Evolutionary conservation across 1,284 basidiomycete genomes (phyloP), one percentile per base, ranked within the genome.

Genomic region (Ganoderma meredithae): DNA sequence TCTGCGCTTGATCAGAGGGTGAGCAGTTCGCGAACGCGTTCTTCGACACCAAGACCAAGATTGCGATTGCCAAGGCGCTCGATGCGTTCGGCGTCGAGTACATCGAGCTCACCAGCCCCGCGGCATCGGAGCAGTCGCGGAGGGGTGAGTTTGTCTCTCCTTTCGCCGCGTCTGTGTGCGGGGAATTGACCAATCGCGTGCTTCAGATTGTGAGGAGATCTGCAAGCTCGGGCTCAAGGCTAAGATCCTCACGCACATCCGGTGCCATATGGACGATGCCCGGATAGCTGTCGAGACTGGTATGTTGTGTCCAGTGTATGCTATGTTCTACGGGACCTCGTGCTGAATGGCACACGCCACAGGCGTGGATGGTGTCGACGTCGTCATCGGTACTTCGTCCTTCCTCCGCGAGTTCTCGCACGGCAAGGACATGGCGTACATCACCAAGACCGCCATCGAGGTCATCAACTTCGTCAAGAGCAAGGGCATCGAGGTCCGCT

Each of bases 221-320:
- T 99, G 98, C 92, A 97, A 97, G 88, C 95, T 99, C 75, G 97
- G 97, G 8, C 88, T 99, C 81, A 97, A 96, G 88, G 86, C 92
- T 78, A 98, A 98, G 88, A 96, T 99, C 81, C 90, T 99, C 74
- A 99, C 98, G 33, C 98, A 99, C 85, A 99, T 99, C 77, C 91
- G 98, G 71, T 99, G 98, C 82, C 98, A 99, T 83, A 99, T 99
- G 98, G 97, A 99, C 80, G 98, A 99, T 83, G 98, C 98, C 33
- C 89, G 95, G 66, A 96, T 99, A 77, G 98, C 98, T 64, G 97
- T 99, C 68, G 98, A 99, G 86, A 99, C 98, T 73, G 97, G 96
- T 93, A 72, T 71, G 86, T 78, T 31, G 41, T n/a, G 58, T 41
- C 22, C 4, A 1, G 15, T 41, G 12, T 60, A 7, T 40, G 12